Evolutionary conservation across 108 stramenopile species (phyloP).

Genomic region (Discostella pseudostelligera): DNA sequence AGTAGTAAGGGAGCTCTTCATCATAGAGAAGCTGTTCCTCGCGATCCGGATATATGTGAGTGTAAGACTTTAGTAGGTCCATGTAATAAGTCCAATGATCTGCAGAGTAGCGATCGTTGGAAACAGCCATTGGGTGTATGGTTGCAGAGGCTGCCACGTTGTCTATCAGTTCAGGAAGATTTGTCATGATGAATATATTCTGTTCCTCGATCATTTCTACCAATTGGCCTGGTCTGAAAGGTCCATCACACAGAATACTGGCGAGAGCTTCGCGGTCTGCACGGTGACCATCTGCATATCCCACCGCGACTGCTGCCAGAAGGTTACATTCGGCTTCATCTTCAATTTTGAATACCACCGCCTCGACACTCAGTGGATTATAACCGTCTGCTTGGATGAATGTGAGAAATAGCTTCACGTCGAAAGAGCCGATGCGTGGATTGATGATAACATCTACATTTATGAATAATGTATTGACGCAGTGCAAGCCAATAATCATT

Average conservation of each 20-base stretch:
- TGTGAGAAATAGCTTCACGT: constrained; percentile 85
- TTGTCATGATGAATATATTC: constrained; percentile 52
- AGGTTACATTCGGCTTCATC: constrained; percentile 52
- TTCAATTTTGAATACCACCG: constrained; percentile 66
- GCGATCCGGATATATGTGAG: constrained; percentile 88
- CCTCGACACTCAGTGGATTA: constrained; percentile 95
- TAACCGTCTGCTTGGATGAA: constrained; percentile 96
- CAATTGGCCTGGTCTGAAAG: constrained; percentile 93
- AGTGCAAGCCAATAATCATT: no score
- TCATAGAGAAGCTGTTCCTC: constrained; percentile 91
- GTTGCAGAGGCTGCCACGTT: constrained; percentile 62
- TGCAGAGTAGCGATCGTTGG: constrained; percentile 85
- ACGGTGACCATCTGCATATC: constrained; percentile 52
- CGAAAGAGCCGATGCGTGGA: constrained; percentile 85
- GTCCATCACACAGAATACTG: constrained; percentile 67
- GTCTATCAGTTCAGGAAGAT: constrained; percentile 64
- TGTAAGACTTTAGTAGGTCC: constrained; percentile 87
- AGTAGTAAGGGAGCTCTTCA: constrained; percentile 83
- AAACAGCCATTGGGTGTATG: constrained; percentile 78
- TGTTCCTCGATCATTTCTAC: constrained; percentile 77
- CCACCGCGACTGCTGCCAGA: constrained; percentile 61
- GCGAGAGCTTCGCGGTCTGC: constrained; percentile 56
- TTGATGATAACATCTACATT: constrained; percentile 70
- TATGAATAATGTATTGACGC: no score
- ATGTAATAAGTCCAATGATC: constrained; percentile 93